phyloP scores from a whole-genome alignment of 2,329 filamentous ascomycete species.

The Aaosphaeria pasadenensis region DNA sequence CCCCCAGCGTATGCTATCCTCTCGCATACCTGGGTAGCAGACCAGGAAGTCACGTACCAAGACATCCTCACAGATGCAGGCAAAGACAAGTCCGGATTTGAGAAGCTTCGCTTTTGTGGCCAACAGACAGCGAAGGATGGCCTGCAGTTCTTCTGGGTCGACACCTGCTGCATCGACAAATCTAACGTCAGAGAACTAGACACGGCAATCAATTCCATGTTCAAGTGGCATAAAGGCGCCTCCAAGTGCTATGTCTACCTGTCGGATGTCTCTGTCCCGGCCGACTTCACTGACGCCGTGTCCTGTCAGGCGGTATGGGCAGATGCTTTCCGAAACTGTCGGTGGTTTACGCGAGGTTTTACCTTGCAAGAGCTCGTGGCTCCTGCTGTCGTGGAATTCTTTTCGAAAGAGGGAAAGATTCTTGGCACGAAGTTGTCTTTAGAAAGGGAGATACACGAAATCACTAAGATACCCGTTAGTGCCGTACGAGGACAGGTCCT shows the following conservation, averaged over 20 bases:
- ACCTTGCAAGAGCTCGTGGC: slow-evolving; percentile 9
- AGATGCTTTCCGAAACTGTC: slow-evolving; percentile 3
- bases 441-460: neutral
- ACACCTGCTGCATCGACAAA: too few species aligned
- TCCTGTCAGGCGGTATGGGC: neutral
- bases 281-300: slow-evolving; percentile 1
- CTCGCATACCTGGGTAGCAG: slow-evolving; percentile 4
- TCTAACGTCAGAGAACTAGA: too few species aligned
- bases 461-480: too few species aligned
- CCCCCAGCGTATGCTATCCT: slow-evolving; percentile 4
- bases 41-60: slow-evolving; percentile 8
- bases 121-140: too few species aligned
- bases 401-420: slow-evolving; percentile 4
- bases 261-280: neutral
- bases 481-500: too few species aligned
- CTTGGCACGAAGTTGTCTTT: too few species aligned
- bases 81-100: slow-evolving; percentile 1
- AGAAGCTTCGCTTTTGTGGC: too few species aligned
- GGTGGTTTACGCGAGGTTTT: slow-evolving; percentile 5
- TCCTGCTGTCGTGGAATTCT: slow-evolving; percentile 1
- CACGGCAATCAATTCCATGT: too few species aligned
- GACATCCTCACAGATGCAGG: slow-evolving; percentile 3
- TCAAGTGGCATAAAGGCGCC: too few species aligned
- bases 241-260: too few species aligned
- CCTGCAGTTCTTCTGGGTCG: too few species aligned